A percentile compares a stretch with the other conserved stretches of the same genome.
These are phyloP conservation scores for Phytopythium boreale DNA, from an alignment of 352 stramenopile genomes.

Conservation along the genomic window DNA sequence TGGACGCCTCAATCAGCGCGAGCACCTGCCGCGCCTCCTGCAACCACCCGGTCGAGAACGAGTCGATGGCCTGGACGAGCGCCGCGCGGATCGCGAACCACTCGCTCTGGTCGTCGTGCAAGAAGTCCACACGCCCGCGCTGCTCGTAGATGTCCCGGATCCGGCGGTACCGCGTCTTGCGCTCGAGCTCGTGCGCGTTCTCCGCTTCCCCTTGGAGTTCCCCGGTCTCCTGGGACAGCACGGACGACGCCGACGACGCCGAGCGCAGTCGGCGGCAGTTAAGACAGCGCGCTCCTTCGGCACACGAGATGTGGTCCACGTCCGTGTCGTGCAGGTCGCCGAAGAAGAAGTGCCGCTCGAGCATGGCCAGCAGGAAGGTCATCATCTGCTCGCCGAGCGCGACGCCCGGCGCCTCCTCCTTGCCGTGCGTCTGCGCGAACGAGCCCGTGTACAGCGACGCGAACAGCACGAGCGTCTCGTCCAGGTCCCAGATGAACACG, in stretches of 20 bases:
- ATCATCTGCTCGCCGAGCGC: constrained; percentile 83
- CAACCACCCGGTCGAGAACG: constrained; percentile 68
- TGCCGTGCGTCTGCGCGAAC: constrained; percentile 60
- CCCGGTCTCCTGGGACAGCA: neutral
- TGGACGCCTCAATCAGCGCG: constrained; percentile 33
- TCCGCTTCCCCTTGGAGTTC: neutral
- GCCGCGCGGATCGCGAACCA: constrained; percentile 68
- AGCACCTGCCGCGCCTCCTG: constrained; percentile 58
- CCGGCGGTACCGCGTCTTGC: constrained; percentile 44
- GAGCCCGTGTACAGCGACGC: constrained; percentile 73
- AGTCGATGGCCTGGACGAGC: constrained; percentile 69
- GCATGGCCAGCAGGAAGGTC: constrained; percentile 72
- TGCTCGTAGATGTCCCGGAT: constrained; percentile 84
- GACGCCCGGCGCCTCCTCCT: constrained; percentile 55
- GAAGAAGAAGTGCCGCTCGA: constrained; percentile 86
- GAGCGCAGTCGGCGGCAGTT: constrained; percentile 6
- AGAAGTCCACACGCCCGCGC: constrained; percentile 52
- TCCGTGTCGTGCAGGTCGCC: constrained; percentile 70
- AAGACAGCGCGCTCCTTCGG: constrained; percentile 4
- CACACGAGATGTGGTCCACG: constrained; percentile 59
- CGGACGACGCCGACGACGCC: neutral
- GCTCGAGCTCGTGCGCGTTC: neutral
- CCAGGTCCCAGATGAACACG: constrained; percentile 82
- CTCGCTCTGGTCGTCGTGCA: constrained; percentile 57
- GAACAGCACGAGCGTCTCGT: constrained; percentile 83